These are phyloP conservation scores for Oropetium thomaeum DNA, from an alignment of 176 grass and related monocot genomes.

Conservation along the genomic window DNA sequence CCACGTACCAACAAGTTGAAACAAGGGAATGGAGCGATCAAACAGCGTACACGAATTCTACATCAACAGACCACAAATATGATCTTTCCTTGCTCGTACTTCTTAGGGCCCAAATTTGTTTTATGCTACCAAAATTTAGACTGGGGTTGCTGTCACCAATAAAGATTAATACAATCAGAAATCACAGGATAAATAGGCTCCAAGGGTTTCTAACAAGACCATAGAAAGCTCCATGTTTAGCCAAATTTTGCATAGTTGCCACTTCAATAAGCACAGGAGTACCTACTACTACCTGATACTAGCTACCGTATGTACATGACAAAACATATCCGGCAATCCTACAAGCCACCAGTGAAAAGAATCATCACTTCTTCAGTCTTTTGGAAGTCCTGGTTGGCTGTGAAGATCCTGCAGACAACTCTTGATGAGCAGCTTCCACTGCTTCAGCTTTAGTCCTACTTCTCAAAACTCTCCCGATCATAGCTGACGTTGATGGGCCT, in stretches of 20 bases:
- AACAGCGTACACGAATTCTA: neutral
- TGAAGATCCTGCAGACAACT: constrained; percentile 9
- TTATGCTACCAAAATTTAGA: neutral
- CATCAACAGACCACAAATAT: neutral
- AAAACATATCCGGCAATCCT: neutral
- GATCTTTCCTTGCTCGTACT: neutral
- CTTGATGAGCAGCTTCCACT: neutral
- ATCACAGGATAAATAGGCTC: neutral
- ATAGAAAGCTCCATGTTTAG: too few species aligned
- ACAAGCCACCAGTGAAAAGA: neutral
- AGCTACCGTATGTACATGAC: constrained; percentile 24
- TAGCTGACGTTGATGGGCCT: neutral
- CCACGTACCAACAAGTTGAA: too few species aligned
- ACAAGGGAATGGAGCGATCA: too few species aligned
- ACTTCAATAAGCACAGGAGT: constrained; percentile 22
- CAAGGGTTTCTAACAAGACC: neutral
- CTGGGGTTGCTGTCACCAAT: neutral
- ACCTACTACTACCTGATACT: neutral
- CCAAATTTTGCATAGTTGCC: neutral
- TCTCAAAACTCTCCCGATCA: constrained; percentile 34
- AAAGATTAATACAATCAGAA: neutral
- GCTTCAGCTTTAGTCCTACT: constrained; percentile 37
- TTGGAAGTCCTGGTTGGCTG: constrained; percentile 18
- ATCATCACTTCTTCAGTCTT: constrained; percentile 25
- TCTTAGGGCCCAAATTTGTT: neutral